Conservation (phyloP, 2,329 filamentous ascomycete genomes). For the Plenodomus tracheiphilus region DNA sequence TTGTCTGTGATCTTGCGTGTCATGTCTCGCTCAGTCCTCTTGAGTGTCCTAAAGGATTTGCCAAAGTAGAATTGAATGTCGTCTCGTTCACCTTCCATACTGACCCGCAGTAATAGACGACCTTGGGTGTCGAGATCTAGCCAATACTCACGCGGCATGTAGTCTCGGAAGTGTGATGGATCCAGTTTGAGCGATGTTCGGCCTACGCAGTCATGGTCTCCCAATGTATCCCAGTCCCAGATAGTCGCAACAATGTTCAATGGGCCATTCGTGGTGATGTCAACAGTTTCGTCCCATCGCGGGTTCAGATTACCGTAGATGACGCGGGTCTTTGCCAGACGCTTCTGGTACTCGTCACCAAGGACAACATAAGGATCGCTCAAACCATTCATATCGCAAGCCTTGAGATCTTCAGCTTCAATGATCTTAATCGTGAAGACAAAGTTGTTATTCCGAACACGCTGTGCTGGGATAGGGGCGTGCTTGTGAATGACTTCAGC, state of each 20-base stretch:
- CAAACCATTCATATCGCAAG: constrained; percentile 91
- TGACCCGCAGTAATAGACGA: constrained; percentile 83
- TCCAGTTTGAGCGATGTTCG: constrained; percentile 98
- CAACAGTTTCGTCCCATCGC: constrained; percentile 95
- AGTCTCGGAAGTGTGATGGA: constrained; percentile 95
- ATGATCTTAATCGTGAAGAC: constrained; percentile 99
- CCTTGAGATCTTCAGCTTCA: constrained; percentile 94
- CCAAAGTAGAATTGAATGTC: constrained; percentile 99
- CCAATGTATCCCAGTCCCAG: constrained; percentile 97
- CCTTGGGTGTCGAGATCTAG: constrained; percentile 96
- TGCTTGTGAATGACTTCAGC: constrained; percentile 77
- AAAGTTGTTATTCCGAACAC: constrained; percentile 77
- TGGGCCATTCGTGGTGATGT: constrained; percentile 89
- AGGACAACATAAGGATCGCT: constrained; percentile 98
- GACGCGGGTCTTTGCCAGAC: constrained; percentile 90
- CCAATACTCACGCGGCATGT: constrained; percentile 95
- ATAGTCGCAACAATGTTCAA: constrained; percentile 95
- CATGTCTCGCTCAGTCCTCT: constrained; percentile 97
- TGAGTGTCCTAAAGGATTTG: constrained; percentile 92
- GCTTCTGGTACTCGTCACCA: constrained; percentile 96
- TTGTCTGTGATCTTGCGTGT: constrained; percentile 97
- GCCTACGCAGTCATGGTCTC: constrained; percentile 96
- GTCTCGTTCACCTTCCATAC: constrained; percentile 97
- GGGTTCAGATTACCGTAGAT: constrained; percentile 90
- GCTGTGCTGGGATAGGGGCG: constrained; percentile 71